phyloP scores from a whole-genome alignment of 2,329 filamentous ascomycete species.

The Xylariaceae sp. region DNA sequence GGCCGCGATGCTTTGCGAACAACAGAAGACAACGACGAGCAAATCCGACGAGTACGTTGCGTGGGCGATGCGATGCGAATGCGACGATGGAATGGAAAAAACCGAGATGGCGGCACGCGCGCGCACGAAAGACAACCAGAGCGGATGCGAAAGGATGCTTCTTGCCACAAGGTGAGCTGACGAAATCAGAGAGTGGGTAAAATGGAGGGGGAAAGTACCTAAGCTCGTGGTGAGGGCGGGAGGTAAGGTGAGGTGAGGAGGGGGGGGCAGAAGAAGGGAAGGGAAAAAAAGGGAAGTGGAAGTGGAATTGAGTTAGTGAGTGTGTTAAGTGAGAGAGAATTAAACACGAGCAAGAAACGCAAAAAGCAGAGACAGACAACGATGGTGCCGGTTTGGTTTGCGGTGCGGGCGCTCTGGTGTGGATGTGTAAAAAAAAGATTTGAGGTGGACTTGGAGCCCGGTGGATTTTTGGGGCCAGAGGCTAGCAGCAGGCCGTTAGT shows the following conservation, averaged over 20 bases:
- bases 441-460: slow-evolving; percentile 28
- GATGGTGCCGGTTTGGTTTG: slow-evolving; percentile 35
- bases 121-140: slow-evolving; percentile 33
- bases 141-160: slow-evolving; percentile 34
- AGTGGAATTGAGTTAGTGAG: slow-evolving; percentile 23
- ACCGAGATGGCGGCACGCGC: slow-evolving; percentile 33
- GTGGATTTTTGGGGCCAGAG: slow-evolving; percentile 18
- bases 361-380: slow-evolving; percentile 34
- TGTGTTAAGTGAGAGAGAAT: slow-evolving; percentile 35
- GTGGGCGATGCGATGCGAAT: slow-evolving; percentile 23
- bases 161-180: slow-evolving; percentile 35
- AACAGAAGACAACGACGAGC: slow-evolving; percentile 22
- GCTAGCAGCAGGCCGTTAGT: background rate
- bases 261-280: slow-evolving; percentile 22
- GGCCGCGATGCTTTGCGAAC: slow-evolving; percentile 22
- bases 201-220: slow-evolving; percentile 16
- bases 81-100: slow-evolving; percentile 27
- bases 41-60: slow-evolving; percentile 26
- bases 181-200: slow-evolving; percentile 33
- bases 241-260: slow-evolving; percentile 23
- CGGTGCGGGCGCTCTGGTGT: slow-evolving; percentile 23
- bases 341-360: slow-evolving; percentile 36
- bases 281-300: slow-evolving; percentile 29
- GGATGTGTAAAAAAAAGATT: slow-evolving; percentile 30
- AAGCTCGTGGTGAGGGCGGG: slow-evolving; percentile 26